Conservation (phyloP, 139 green algal genomes). For the Edaphochlamys debaryana region DNA sequence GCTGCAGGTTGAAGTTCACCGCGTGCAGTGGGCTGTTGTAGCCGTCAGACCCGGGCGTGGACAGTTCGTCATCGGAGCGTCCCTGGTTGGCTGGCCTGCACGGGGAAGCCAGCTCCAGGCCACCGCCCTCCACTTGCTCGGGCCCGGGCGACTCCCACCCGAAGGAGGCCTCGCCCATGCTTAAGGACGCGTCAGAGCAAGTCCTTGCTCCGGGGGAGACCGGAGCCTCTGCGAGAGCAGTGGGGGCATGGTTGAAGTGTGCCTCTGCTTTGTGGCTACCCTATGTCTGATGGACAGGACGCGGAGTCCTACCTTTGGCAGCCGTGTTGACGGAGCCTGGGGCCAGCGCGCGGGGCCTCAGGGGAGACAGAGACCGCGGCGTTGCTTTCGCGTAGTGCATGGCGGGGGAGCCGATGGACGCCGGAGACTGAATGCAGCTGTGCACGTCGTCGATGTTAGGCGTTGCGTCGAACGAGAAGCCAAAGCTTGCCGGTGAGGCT, state of each 20-base stretch:
- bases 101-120: too few species aligned
- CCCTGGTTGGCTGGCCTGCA: too few species aligned
- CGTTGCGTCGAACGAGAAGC: not conserved
- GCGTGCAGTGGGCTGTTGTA: slow-evolving; percentile 27
- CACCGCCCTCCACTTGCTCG: not conserved
- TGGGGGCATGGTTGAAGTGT: too few species aligned
- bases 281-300: too few species aligned
- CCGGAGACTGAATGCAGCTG: not conserved
- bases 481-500: not conserved
- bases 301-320: too few species aligned
- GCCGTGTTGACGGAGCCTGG: not conserved
- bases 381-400: not conserved
- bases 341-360: not conserved
- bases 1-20: not conserved
- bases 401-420: not conserved
- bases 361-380: not conserved
- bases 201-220: too few species aligned
- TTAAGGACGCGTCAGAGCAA: not conserved
- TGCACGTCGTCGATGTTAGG: slow-evolving; percentile 40
- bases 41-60: slow-evolving; percentile 9
- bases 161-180: slow-evolving; percentile 7
- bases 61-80: slow-evolving; percentile 3
- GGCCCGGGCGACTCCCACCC: not conserved
- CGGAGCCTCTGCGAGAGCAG: too few species aligned
- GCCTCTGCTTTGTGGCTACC: too few species aligned